Base-by-base conservation (phyloP, 2,329 filamentous ascomycete genomes). In the Cladorrhinum sp. region DNA sequence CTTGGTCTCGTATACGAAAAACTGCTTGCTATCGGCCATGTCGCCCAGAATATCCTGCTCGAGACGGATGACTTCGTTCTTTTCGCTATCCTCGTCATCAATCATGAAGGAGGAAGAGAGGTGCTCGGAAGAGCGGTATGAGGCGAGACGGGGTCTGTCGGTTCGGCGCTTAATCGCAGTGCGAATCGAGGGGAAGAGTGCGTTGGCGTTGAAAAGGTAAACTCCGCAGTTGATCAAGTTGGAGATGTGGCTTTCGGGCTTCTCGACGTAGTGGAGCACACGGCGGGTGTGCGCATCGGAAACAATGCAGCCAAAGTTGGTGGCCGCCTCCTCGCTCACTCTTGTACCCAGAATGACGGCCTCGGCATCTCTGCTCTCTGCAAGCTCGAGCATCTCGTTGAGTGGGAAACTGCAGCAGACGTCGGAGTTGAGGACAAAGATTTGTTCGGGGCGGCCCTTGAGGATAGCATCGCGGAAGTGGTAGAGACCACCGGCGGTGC, bases 221-320 rank as follows among this genome's bases (percentile, higher is more conserved):
- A 99, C 93, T 70, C 95, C 95, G 77, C 95, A 98, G 83, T 98
- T 99, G 84, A 99, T 99, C 68, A 99, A 83, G 80, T 97, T 97
- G 72, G 91, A 96, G 77, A 99, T 97, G 77, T 96, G 91, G 59
- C 90, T 92, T 77, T 99, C 93, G 67, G 95, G 95, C 82, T 98
- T 98, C 84, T 98, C 95, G 74, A 99, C 95, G 78, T 99, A 98
- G 80, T 99, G 95, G 62, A 98, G 87, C 50, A 99, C 95, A 67
- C 93, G 92, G 75, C 93, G 93, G 66, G 91, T 96, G 78, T 97
- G 92, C 49, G 89, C 81, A 76, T 99, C 95, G 59, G 91, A 95
- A 60, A 98, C 95, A 72, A 98, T 96, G 83, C 95, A 99, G 65
- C 95, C 95, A 74, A 98, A 99, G 82, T 98, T 98, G 70, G 85